Evolutionary conservation across 2,329 filamentous ascomycete species (phyloP), one percentile per base, ranked within the genome.

Genomic region (Didymella sp.): DNA sequence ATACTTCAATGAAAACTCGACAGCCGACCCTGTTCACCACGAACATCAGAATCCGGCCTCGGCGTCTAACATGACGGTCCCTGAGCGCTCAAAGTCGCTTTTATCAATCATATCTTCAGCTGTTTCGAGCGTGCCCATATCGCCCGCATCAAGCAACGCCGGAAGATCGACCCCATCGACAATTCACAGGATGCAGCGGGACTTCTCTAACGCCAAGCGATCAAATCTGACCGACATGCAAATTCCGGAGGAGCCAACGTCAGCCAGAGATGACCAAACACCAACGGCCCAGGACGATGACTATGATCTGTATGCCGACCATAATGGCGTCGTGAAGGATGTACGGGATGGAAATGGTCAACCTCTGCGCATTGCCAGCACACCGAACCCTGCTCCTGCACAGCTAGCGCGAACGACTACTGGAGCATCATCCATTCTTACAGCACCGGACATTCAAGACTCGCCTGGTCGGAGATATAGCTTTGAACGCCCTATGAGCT

Each of bases 291-390:
- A 61, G 28, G 60, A 66, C 44, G 65, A 73, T 43, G 70, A 71
- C 19, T 75, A 70, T 48, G 74, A 76, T 60, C 65, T 76, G 4
- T 76, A 76, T 56, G 69, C 73, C 30, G 73, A 76, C 38, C 71
- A 73, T 33, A 70, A 76, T 49, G 73, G 73, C n/a, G 57, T 75
- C 28, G 72, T 76, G 2, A 75, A 74, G 58, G 73, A 69, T 47
- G 50, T 74, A 4, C 61, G 62, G 24, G 72, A 73, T 48, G 66
- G 71, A 40, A 62, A 55, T 35, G 71, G 71, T 12, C 69, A 68
- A 41, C 72, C 70, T 12, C 51, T 74, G 47, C 65, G 68, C 21
- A 57, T 73, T 47, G 41, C 12, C 9, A 25, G 25, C 17, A 52
- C 44, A 13, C 44, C 45, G 2, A 42, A 38, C 21, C 40, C 44